These are phyloP conservation scores for Abelmoschus esculentus DNA, from an alignment of 345 rosid genomes.

Conservation along the genomic window DNA sequence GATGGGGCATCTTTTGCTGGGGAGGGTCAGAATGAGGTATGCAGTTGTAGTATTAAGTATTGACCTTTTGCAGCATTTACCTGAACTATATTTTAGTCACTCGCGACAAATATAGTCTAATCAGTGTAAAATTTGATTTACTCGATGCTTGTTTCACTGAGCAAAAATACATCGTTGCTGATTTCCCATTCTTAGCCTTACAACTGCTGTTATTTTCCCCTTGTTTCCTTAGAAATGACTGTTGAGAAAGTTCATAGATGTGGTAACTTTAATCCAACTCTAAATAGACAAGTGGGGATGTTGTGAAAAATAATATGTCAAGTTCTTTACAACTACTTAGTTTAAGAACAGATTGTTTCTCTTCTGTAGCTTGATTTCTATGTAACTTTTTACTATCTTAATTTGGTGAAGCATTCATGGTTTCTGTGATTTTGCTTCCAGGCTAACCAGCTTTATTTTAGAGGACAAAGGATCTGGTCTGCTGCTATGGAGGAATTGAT, in stretches of 20 bases:
- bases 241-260: background rate
- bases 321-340: too few species aligned
- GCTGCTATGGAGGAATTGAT: background rate
- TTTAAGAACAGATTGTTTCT: too few species aligned
- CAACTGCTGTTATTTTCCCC: background rate
- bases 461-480: background rate
- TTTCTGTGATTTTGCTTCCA: background rate
- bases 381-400: background rate
- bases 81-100: background rate
- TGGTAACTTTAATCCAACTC: background rate
- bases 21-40: background rate
- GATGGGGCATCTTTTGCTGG: constrained; percentile 1
- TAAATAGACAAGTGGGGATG: background rate
- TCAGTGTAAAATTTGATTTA: background rate
- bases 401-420: background rate
- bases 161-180: background rate
- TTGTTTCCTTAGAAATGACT: background rate
- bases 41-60: background rate
- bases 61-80: background rate
- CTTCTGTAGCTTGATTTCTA: background rate
- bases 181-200: background rate
- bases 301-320: too few species aligned
- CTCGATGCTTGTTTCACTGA: background rate
- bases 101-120: background rate
- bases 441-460: background rate